Evolutionary conservation across 2,329 filamentous ascomycete genomes (phyloP), one percentile per base, ranked within the genome.

Genomic region (Pseudodiploospora longispora): DNA sequence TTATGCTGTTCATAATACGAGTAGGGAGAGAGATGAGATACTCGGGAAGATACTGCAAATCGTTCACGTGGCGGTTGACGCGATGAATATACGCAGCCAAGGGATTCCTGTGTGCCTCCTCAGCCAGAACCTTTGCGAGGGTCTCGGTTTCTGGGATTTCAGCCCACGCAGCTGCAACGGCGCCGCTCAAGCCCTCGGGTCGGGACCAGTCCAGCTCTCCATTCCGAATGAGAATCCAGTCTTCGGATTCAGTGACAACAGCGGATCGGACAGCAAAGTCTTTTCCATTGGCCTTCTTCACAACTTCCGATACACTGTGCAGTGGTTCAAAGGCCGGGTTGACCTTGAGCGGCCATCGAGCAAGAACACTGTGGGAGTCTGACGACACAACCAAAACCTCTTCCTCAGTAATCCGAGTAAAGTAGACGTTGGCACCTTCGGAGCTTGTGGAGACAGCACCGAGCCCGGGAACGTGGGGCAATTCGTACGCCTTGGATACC

Each of bases 41-140:
- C 1, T 72, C 75, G 1, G 90, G 90, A 4, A 97, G 72, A 53
- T 84, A 72, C 57, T 85, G 72, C 34, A 96, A 71, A 52, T 96
- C 93, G 38, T 79, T 72, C 10, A 88, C 56, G 59, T 98, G 93
- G 38, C 93, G 85, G 50, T 77, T 84, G 10, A 95, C 74, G 10
- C 93, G 84, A 65, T 96, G 89, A 29, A 91, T 67, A 58, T 95
- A 98, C n/a, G 93, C 93, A 8, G 77, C 72, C 5, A 87, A 57
- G 3, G 87, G 74, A 59, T 85, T 95, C 57, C 83, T 85, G 59
- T 95, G 85, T 4, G 87, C 85, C 65, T 98, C 91, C 27, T 86
- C 78, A 52, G 95, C 85, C 6, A 97, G 72, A 30, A 88, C 86
- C 60, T 86, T 83, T 5, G 82, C 88, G 40, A 96, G 70, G 41